Percentiles rank a stretch among this genome's conserved stretches.
Evolutionary conservation across 2,329 filamentous ascomycete genomes (phyloP).

Genomic region (Diplodia sapinea): DNA sequence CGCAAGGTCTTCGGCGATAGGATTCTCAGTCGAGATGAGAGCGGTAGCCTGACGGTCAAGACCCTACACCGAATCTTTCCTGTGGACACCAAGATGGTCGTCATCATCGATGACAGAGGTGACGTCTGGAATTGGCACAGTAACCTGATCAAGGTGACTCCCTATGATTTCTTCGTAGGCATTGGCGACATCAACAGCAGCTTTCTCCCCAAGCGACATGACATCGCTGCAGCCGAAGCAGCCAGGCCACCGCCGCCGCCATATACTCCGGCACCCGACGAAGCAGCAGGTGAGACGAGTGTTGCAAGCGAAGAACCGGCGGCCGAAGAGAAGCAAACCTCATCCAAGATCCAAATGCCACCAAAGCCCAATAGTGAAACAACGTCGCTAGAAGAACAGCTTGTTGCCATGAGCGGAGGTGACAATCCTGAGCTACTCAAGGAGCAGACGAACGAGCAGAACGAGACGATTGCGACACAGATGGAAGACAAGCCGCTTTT

Average conservation of each 20-base stretch:
- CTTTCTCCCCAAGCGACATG: slow-evolving; percentile 79
- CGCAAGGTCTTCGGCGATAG: slow-evolving; percentile 90
- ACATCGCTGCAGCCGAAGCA: slow-evolving; percentile 37
- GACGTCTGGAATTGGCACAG: slow-evolving; percentile 95
- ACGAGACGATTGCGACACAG: slow-evolving; percentile 85
- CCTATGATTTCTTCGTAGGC: slow-evolving; percentile 97
- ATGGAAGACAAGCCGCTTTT: slow-evolving; percentile 85
- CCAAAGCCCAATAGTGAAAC: slow-evolving; percentile 52
- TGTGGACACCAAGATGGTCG: slow-evolving; percentile 97
- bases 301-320: neutral
- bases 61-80: slow-evolving; percentile 90
- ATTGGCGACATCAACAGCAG: slow-evolving; percentile 99
- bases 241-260: slow-evolving; percentile 17
- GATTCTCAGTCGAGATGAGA: slow-evolving; percentile 96
- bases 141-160: slow-evolving; percentile 91
- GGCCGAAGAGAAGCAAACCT: slow-evolving; percentile 23
- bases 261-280: neutral
- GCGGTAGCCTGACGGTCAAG: slow-evolving; percentile 89
- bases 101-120: slow-evolving; percentile 95
- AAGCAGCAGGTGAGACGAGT: neutral
- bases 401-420: slow-evolving; percentile 75
- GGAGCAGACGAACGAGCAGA: slow-evolving; percentile 82
- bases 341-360: slow-evolving; percentile 21
- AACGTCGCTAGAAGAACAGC: slow-evolving; percentile 72
- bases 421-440: slow-evolving; percentile 72